These are phyloP conservation scores for Apophysomyces trapeziformis DNA, from an alignment of 371 early-diverging fungal species.

Conservation along the genomic window DNA sequence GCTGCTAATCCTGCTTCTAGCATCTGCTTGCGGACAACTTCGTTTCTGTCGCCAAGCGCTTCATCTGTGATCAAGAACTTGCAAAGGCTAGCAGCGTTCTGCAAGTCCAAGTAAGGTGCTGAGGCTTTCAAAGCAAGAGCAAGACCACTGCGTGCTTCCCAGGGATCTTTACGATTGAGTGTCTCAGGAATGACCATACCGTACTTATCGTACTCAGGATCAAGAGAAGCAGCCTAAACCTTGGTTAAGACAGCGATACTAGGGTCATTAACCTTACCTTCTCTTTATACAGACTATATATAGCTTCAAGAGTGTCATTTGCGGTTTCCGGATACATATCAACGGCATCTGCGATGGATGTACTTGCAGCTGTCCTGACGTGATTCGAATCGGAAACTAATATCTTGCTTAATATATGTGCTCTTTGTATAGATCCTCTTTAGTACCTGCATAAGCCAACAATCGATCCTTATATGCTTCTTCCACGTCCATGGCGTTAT, in stretches of 20 bases:
- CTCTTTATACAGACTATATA: conserved; percentile 61
- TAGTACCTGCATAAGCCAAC: conserved; percentile 45
- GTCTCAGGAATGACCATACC: conserved; percentile 91
- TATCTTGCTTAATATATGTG: conserved; percentile 18
- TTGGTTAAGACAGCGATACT: background rate
- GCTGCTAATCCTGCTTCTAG: conserved; percentile 85
- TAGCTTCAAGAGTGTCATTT: conserved; percentile 47
- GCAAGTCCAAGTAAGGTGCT: conserved; percentile 65
- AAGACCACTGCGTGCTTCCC: conserved; percentile 82
- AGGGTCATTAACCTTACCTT: conserved; percentile 19
- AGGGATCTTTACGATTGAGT: conserved; percentile 80
- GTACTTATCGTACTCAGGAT: conserved; percentile 89
- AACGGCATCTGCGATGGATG: conserved; percentile 70
- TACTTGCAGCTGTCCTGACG: conserved; percentile 74
- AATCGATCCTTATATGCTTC: conserved; percentile 57
- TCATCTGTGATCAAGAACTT: conserved; percentile 80
- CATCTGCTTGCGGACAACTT: conserved; percentile 83
- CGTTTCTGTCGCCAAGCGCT: conserved; percentile 87
- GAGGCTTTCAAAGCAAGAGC: conserved; percentile 75
- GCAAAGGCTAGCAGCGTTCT: conserved; percentile 64
- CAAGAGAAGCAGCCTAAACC: conserved; percentile 71
- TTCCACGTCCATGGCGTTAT: conserved; percentile 69
- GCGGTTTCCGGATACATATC: conserved; percentile 57
- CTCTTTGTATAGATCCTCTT: conserved; percentile 17
- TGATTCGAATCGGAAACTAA: conserved; percentile 61